These are phyloP conservation scores for Striga hermonthica DNA, from an alignment of 305 asterid species.

Conservation along the genomic window DNA sequence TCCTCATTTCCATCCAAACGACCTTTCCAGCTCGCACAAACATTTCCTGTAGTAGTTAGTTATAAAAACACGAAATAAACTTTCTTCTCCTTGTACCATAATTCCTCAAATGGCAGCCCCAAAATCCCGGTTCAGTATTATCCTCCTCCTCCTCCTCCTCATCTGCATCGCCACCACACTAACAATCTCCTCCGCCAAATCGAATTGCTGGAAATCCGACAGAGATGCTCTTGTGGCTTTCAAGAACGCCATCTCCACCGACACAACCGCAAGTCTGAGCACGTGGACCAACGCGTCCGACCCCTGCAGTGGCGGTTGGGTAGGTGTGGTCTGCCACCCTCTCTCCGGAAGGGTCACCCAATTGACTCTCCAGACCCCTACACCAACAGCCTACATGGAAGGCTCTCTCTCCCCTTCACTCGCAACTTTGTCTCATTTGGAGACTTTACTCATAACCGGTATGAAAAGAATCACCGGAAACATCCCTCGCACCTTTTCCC, in stretches of 20 bases:
- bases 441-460: conserved; percentile 68
- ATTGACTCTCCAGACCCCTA: conserved; percentile 58
- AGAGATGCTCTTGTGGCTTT: conserved; percentile 75
- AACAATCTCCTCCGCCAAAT: conserved; percentile 30
- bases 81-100: background rate
- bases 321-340: conserved; percentile 64
- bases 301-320: conserved; percentile 95
- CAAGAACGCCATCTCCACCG: conserved; percentile 63
- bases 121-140: conserved; percentile 17
- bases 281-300: conserved; percentile 62
- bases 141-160: conserved; percentile 14
- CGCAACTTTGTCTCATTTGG: conserved; percentile 53
- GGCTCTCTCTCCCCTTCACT: conserved; percentile 71
- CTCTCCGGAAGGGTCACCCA: conserved; percentile 60
- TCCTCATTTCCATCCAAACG: too few species aligned
- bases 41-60: conserved; percentile 23
- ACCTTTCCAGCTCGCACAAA: conserved; percentile 50
- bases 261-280: conserved; percentile 65
- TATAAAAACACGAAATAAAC: conserved; percentile 17
- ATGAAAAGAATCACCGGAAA: conserved; percentile 59
- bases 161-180: conserved; percentile 38
- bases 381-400: conserved; percentile 54
- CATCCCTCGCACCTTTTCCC: conserved; percentile 57
- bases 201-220: conserved; percentile 53
- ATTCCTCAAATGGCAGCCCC: background rate